These are phyloP conservation scores for Spraguea lophii DNA, from an alignment of 371 early-diverging fungal species.

Conservation along the genomic window DNA sequence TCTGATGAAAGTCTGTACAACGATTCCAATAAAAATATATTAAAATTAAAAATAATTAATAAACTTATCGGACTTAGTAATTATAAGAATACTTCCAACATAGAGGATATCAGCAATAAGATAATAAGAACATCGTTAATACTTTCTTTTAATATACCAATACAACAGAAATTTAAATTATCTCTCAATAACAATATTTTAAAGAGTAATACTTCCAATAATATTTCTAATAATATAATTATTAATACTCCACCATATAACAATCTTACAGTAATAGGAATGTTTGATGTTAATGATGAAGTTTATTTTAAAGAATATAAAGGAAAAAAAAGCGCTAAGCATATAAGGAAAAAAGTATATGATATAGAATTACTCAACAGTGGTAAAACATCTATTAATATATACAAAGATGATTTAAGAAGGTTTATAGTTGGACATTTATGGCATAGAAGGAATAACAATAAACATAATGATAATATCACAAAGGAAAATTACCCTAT, in stretches of 20 bases:
- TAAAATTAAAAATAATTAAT: too few relatives aligned
- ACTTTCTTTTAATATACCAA: background rate
- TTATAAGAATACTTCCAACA: background rate
- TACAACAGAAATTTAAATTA: background rate
- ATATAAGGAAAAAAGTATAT: background rate
- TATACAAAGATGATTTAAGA: background rate
- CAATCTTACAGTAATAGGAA: background rate
- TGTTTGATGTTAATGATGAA: background rate
- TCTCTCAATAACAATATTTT: background rate
- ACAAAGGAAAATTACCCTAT: too few relatives aligned
- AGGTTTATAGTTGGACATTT: background rate
- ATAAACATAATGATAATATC: background rate
- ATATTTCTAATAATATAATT: background rate
- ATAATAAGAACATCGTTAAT: background rate
- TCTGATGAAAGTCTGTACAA: too few relatives aligned
- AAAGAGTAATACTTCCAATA: background rate
- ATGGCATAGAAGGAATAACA: background rate
- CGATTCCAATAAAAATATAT: too few relatives aligned
- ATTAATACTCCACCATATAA: background rate
- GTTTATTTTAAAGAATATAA: background rate
- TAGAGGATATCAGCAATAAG: background rate
- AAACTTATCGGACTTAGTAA: too few relatives aligned
- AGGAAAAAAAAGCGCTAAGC: background rate
- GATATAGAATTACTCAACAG: background rate
- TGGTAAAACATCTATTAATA: background rate